Evolutionary conservation across 768 basidiomycete genomes (phyloP), one percentile per base, ranked within the genome.

Genomic region (Russula dissimulans): DNA sequence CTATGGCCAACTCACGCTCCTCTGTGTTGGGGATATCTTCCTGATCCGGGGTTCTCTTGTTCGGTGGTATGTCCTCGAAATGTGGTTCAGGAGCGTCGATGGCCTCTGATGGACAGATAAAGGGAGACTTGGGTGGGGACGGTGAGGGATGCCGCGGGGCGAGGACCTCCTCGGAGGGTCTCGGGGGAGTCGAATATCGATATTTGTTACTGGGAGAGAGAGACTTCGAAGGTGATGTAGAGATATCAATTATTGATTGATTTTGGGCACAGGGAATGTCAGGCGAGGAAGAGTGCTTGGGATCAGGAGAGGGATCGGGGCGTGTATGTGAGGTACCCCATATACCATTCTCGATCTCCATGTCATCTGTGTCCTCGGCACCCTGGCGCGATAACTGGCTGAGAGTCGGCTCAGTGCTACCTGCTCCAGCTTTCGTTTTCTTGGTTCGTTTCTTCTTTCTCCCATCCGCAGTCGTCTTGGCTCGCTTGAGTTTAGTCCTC

Each of bases 281-380:
- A 15, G 66, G 60, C n/a, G 72, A 66, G 53, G 59, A 59, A 15
- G 67, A 53, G 31, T 65, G 57, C n/a, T 38, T 48, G 42, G 41
- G 10, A 26, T 42, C 15, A 8, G 36, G 59, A 4, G 61, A n/a
- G 22, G 49, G 18, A 15, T 29, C 17, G 57, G 56, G 44, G 56
- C 42, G 31, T 63, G 39, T 44, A 57, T 11, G 59, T 61, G 55
- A 22, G 47, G 36, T 29, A 38, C 34, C 26, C 62, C 45, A 43
- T 6, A 75, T 62, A 5, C 79, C 80, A 10, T 68, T 69, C 67
- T 83, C 81, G 36, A 83, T 79, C 10, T 81, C 82, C 66, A 78
- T 68, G 62, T 86, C 81, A 54, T 81, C 79, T 1, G 76, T 75
- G 66, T 85, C 83, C 54, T 84, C 81, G 15, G 70, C 70, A 4